Evolutionary conservation across 306 rosid species (phyloP).

Genomic region (Sicyos edulis): DNA sequence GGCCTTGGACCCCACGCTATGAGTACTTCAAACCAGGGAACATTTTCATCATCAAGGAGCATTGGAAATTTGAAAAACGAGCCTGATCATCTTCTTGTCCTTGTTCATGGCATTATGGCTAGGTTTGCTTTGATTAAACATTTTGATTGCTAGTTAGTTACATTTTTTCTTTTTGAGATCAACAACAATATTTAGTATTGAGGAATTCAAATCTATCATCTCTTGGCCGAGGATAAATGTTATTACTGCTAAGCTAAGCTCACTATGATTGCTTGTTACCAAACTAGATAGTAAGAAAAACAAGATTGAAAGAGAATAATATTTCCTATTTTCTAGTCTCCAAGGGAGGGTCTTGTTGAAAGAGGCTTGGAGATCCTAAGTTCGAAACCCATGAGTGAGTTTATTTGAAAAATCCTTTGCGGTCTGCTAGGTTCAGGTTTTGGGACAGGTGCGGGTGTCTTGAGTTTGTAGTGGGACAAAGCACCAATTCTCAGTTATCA

Average conservation of each 20-base stretch:
- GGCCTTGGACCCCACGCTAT: slow-evolving; percentile 52
- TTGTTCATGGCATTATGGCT: slow-evolving; percentile 94
- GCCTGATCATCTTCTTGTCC: slow-evolving; percentile 93
- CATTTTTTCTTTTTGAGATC: not conserved
- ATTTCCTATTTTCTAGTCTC: not conserved
- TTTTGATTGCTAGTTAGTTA: slow-evolving; percentile 10
- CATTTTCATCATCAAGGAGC: slow-evolving; percentile 32
- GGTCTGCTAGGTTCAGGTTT: too few relatives aligned
- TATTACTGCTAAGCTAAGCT: too few relatives aligned
- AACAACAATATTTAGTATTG: too few relatives aligned
- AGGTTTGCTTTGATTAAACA: slow-evolving; percentile 44
- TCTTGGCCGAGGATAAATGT: too few relatives aligned
- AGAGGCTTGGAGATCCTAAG: too few relatives aligned
- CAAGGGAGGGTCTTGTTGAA: too few relatives aligned
- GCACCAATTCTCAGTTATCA: too few relatives aligned
- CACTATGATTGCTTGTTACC: slow-evolving; percentile 5
- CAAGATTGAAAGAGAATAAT: not conserved
- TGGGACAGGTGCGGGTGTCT: too few relatives aligned
- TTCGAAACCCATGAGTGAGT: too few relatives aligned
- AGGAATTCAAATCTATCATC: too few relatives aligned
- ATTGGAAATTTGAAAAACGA: slow-evolving; percentile 33
- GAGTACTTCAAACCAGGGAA: slow-evolving; percentile 47
- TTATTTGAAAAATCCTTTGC: too few relatives aligned
- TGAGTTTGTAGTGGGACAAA: too few relatives aligned
- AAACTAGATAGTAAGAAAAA: not conserved